Base-by-base conservation (phyloP, 768 basidiomycete species). In the Mrakia frigida region DNA sequence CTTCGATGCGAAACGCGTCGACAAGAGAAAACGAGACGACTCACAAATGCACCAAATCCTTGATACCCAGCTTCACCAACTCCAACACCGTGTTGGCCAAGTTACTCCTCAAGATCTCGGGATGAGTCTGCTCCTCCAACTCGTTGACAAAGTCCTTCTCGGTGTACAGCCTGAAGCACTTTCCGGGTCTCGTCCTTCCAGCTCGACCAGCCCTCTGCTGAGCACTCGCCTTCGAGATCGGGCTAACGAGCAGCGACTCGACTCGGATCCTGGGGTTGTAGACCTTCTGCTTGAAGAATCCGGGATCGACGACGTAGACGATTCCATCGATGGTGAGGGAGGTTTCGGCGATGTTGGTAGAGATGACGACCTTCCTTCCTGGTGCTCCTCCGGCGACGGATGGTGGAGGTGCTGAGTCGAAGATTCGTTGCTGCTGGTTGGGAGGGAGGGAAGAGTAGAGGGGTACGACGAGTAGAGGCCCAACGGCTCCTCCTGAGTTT, bases 271-370 rank as follows among this genome's bases (percentile, higher is more conserved):
- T 88, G 0, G 96, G 97, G 82, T 98, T 98, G 86, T 98, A 99
- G 69, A 98, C 91, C 82, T 96, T 98, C 84, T 98, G 96, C 84
- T 99, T 96, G 46, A 92, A 94, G 85, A 98, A 97, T 0, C 94
- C 95, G 0, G 95, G 93, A 81, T 98, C 96, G 65, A 98, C 94
- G 75, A 98, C 96, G 80, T 98, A 99, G n/a, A 99, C 95, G 80
- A 99, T 98, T 31, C 96, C 96, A 80, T 99, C 96, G 76, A 99
- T 98, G 3, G 96, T 99, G 60, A 98, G 85, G 2, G 94, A 96
- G 2, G 96, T 98, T 84, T 99, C 96, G 4, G 97, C 97, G 76
- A 98, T 94, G 82, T 98, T 99, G 39, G 96, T 99, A 13, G 94
- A 93, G 0, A 99, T 86, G 77, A 99, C 92, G 61, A 98, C 88